phyloP scores from a whole-genome alignment of 148 eudicot genomes.

The Amaranthus cruentus region DNA sequence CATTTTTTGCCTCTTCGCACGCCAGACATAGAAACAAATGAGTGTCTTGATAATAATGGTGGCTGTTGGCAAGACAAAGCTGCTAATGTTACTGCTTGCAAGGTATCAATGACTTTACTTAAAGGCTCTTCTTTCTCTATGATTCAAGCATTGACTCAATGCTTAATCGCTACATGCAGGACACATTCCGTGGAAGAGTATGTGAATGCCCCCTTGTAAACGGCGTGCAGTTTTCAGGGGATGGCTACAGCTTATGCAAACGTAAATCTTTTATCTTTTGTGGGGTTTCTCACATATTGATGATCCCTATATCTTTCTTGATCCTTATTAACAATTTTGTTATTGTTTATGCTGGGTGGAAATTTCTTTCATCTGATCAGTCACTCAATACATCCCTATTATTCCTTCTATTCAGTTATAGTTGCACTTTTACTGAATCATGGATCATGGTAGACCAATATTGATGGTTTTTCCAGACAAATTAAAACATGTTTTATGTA shows the following conservation, averaged over 20 bases:
- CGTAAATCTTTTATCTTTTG: conserved; percentile 36
- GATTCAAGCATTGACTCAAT: conserved; percentile 2
- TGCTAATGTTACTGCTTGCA: conserved; percentile 88
- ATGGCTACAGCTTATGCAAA: conserved; percentile 80
- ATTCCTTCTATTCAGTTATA: too few relatives aligned
- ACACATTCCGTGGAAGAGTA: conserved; percentile 94
- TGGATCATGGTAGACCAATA: too few relatives aligned
- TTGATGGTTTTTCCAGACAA: too few relatives aligned
- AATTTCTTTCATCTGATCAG: too few relatives aligned
- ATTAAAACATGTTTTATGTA: too few relatives aligned
- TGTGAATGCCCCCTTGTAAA: conserved; percentile 94
- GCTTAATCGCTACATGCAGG: conserved; percentile 33
- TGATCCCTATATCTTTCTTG: too few relatives aligned
- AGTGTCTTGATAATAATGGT: conserved; percentile 84
- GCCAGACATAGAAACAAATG: conserved; percentile 91
- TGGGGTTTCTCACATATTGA: too few relatives aligned
- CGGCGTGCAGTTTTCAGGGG: conserved; percentile 91
- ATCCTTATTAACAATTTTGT: too few relatives aligned
- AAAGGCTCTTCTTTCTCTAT: background rate
- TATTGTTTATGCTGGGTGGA: too few relatives aligned
- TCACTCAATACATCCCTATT: too few relatives aligned
- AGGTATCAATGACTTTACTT: conserved; percentile 33
- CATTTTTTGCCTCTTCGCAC: conserved; percentile 6
- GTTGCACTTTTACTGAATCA: too few relatives aligned
- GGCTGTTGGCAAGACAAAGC: conserved; percentile 95